A percentile compares a stretch with the other conserved stretches of the same genome.
Conservation (phyloP, 345 rosid genomes). For the Brassica cretica region DNA sequence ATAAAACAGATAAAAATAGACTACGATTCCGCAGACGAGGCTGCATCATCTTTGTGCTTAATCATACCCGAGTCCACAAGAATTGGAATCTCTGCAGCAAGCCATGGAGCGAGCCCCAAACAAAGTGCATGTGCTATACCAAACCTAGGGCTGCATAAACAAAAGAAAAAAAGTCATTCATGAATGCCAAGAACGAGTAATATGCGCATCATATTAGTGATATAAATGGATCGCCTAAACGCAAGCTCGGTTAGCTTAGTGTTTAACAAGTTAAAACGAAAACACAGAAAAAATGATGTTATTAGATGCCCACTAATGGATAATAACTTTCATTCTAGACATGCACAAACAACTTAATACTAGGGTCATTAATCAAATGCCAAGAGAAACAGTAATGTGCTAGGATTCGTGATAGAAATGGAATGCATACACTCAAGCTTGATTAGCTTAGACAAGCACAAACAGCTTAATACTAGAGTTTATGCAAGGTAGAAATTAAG, state of each 20-base stretch:
- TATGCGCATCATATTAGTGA: background rate
- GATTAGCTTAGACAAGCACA: no score
- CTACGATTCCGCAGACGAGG: constrained; percentile 61
- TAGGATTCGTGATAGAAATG: no score
- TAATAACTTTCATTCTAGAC: background rate
- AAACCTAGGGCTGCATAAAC: constrained; percentile 74
- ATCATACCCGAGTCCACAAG: constrained; percentile 96
- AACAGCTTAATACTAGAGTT: no score
- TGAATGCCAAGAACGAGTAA: constrained; percentile 15
- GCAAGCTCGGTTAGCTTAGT: background rate
- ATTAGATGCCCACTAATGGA: background rate
- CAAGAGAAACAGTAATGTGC: no score
- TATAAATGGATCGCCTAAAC: constrained; percentile 6
- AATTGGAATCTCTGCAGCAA: constrained; percentile 94
- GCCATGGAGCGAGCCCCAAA: constrained; percentile 99
- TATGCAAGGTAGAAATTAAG: no score
- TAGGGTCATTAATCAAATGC: no score
- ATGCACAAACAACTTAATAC: no score
- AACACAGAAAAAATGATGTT: background rate
- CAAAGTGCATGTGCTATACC: constrained; percentile 98
- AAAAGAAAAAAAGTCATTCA: background rate
- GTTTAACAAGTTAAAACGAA: background rate
- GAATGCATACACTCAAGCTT: no score
- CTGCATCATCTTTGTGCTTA: constrained; percentile 91
- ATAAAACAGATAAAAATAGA: constrained; percentile 19